Conservation (phyloP, 2,329 filamentous ascomycete species). For the Fusarium agapanthi region DNA sequence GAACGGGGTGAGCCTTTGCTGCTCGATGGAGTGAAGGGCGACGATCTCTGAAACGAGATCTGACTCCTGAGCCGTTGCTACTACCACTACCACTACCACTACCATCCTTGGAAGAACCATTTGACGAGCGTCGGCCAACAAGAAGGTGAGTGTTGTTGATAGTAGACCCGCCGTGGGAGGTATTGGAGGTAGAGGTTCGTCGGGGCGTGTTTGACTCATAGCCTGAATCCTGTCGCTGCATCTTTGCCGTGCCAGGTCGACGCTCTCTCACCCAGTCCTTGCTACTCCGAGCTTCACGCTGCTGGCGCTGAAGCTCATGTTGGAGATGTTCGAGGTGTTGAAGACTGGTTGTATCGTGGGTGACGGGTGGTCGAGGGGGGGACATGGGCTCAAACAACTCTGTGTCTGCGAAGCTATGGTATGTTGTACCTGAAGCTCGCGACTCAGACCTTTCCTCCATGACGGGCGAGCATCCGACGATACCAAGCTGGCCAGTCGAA, state of each 20-base stretch:
- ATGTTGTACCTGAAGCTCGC: conserved; percentile 59
- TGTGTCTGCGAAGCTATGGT: conserved; percentile 63
- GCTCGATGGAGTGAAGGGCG: conserved; percentile 55
- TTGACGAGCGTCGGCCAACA: conserved; percentile 48
- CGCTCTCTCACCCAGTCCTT: conserved; percentile 40
- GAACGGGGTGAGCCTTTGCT: conserved; percentile 47
- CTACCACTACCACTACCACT: not conserved
- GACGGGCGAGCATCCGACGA: conserved; percentile 35
- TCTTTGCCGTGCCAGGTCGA: conserved; percentile 47
- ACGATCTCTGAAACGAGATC: conserved; percentile 49
- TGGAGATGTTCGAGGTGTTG: conserved; percentile 36
- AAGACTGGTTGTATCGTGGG: conserved; percentile 32
- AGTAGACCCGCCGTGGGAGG: conserved; percentile 25
- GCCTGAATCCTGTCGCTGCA: conserved; percentile 66
- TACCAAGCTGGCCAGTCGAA: not conserved
- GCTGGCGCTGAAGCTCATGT: conserved; percentile 34
- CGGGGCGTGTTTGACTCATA: conserved; percentile 61
- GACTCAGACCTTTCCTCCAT: conserved; percentile 52
- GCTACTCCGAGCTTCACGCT: conserved; percentile 16
- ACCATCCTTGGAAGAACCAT: conserved; percentile 39
- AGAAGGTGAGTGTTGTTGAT: conserved; percentile 40
- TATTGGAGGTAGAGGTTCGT: conserved; percentile 51
- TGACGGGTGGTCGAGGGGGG: conserved; percentile 39
- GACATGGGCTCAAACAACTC: conserved; percentile 56
- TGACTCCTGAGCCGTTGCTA: conserved; percentile 26